Conservation (phyloP, 1,284 basidiomycete genomes). For the Lentinula novae-zelandiae region DNA sequence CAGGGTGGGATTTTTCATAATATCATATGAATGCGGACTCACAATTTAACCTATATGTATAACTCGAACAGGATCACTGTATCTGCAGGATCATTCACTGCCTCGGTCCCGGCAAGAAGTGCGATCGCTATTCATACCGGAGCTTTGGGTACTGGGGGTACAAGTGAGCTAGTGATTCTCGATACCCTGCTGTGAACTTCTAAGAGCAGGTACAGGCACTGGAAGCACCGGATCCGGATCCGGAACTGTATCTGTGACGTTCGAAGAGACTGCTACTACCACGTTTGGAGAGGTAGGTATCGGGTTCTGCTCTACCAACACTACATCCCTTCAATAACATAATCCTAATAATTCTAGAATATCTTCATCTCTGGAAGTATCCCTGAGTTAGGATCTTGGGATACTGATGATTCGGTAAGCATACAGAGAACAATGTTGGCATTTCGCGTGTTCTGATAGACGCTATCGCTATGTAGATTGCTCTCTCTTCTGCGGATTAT, state of each 20-base stretch:
- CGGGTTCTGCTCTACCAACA: background rate
- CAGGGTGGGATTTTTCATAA: constrained; percentile 32
- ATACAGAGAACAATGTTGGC: background rate
- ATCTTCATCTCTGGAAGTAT: constrained; percentile 57
- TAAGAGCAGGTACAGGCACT: constrained; percentile 7
- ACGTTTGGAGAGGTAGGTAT: constrained; percentile 49
- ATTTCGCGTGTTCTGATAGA: background rate
- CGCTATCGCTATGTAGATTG: constrained; percentile 34
- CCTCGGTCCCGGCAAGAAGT: constrained; percentile 47
- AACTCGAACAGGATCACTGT: constrained; percentile 41
- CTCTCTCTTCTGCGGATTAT: constrained; percentile 50
- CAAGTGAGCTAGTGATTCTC: background rate
- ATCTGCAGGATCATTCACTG: constrained; percentile 47
- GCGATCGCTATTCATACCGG: constrained; percentile 61
- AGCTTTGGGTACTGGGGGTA: constrained; percentile 20
- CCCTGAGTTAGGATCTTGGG: constrained; percentile 51
- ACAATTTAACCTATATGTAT: background rate
- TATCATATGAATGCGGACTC: too few species aligned
- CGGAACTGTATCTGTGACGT: constrained; percentile 39
- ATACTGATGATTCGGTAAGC: constrained; percentile 38
- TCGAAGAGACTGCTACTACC: constrained; percentile 52
- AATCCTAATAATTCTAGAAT: constrained; percentile 33
- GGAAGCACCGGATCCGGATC: constrained; percentile 18
- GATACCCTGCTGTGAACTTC: background rate
- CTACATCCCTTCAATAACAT: background rate